Base-by-base conservation (phyloP, 2,329 filamentous ascomycete species). In the Lasiodiplodia citricola region DNA sequence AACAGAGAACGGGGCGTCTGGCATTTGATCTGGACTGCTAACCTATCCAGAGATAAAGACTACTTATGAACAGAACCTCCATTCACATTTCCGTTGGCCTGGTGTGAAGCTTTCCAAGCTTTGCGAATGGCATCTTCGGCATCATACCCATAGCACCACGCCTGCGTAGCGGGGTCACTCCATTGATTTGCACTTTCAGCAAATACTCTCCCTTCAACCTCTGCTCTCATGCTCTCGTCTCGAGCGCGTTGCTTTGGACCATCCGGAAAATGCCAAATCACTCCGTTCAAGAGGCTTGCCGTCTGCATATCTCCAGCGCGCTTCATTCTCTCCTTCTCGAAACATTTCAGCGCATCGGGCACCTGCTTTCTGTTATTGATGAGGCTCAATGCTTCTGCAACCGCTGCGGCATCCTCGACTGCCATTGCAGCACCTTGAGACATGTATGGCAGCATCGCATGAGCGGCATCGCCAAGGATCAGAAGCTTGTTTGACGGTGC, bases 391-490 rank as follows among this genome's bases (percentile, higher is more conserved):
- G 75, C 75, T 4, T 70, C 80, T 0, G 89, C 89, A 0, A 92
- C 77, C 0, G 89, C 88, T 0, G 88, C 88, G 0, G 88, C 90
- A 66, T 92, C 90, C 74, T 92, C 90, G 0, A 92, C 80, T 0
- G 87, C 86, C 3, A 86, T 88, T 73, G 90, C 90, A 18, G 90
- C 90, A 0, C 90, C 74, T 58, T 73, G 70, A 1, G 68, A 70
- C 72, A 74, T 72, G 67, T 73, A 75, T 2, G 72, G 73, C 7
- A 75, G 68, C 72, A 73, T 74, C 1, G 71, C 50, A 63, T 74
- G 73, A 18, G 72, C 71, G 4, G 73, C 73, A 54, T 74, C 73
- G 8, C 73, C 73, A 6, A 74, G 66, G 8, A 74, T 68, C 7
- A 73, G 14, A 2, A 74, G 41, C 18, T 74, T 72, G 11, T 57